Conservation (phyloP, 2,329 filamentous ascomycete species). For the Xylaria polymorpha region DNA sequence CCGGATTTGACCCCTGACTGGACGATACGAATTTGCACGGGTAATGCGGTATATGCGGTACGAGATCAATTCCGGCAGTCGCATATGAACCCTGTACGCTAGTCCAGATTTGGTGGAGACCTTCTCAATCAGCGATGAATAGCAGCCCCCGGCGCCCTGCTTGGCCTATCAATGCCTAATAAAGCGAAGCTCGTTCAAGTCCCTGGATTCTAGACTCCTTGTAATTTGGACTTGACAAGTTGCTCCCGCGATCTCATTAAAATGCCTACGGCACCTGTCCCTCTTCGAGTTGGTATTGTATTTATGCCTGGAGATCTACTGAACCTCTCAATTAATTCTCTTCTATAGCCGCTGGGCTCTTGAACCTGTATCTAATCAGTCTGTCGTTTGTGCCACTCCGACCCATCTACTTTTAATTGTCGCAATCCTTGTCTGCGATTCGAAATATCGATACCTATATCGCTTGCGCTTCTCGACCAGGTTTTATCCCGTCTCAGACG, state of each 20-base stretch:
- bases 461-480: conserved; percentile 16
- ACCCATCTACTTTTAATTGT: conserved; percentile 8
- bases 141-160: neutral
- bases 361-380: neutral
- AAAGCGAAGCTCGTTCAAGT: conserved; percentile 22
- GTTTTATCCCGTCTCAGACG: conserved; percentile 3
- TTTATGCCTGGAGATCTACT: conserved; percentile 8
- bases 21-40: too few species aligned
- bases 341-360: neutral
- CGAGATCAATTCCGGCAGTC: neutral
- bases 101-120: neutral
- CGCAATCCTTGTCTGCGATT: conserved; percentile 15
- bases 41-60: too few species aligned
- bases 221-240: conserved; percentile 21
- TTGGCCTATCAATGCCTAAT: conserved; percentile 30
- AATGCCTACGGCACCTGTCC: conserved; percentile 21
- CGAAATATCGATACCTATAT: conserved; percentile 18
- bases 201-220: conserved; percentile 31
- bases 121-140: neutral
- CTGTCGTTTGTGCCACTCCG: conserved; percentile 1
- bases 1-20: too few species aligned
- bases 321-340: neutral
- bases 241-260: conserved; percentile 18
- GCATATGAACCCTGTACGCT: neutral
- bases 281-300: conserved; percentile 14